These are phyloP conservation scores for Coemansia sp. DNA, from an alignment of 192 early-diverging fungal genomes.

Conservation along the genomic window DNA sequence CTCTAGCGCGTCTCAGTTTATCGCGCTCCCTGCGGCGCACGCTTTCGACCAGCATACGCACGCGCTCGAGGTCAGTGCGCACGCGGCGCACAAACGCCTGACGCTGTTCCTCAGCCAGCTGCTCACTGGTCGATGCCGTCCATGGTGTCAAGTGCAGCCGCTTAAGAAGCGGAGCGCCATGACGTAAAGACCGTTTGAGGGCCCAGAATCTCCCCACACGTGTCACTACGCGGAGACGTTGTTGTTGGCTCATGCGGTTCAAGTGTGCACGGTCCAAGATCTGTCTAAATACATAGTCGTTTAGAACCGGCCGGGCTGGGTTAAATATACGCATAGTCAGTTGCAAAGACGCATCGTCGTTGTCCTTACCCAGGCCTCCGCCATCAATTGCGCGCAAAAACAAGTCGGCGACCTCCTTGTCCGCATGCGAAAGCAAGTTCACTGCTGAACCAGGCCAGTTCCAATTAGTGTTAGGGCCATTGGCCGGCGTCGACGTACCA, in stretches of 20 bases:
- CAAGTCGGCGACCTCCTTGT: slow-evolving; percentile 10
- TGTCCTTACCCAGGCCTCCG: neutral
- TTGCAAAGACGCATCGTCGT: slow-evolving; percentile 42
- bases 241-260: slow-evolving; percentile 9
- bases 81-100: slow-evolving; percentile 61
- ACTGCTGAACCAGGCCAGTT: slow-evolving; percentile 16
- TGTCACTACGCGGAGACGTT: slow-evolving; percentile 13
- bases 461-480: neutral
- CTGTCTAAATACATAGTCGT: slow-evolving; percentile 32
- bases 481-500: neutral
- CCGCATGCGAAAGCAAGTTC: slow-evolving; percentile 3
- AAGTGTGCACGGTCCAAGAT: slow-evolving; percentile 11
- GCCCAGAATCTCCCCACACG: slow-evolving; percentile 91
- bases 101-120: slow-evolving; percentile 72
- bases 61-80: slow-evolving; percentile 86
- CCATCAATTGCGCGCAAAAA: slow-evolving; percentile 7
- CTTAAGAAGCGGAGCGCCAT: slow-evolving; percentile 94
- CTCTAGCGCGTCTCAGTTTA: slow-evolving; percentile 65
- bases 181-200: slow-evolving; percentile 84
- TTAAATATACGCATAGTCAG: slow-evolving; percentile 50
- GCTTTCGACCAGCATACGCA: slow-evolving; percentile 78
- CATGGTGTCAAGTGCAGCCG: slow-evolving; percentile 96
- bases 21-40: slow-evolving; percentile 74
- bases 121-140: slow-evolving; percentile 82
- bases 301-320: slow-evolving; percentile 44